A percentile compares a stretch with the other conserved stretches of the same genome.
phyloP scores from a whole-genome alignment of 2,329 filamentous ascomycete species.

The Ophiostoma sp. region DNA sequence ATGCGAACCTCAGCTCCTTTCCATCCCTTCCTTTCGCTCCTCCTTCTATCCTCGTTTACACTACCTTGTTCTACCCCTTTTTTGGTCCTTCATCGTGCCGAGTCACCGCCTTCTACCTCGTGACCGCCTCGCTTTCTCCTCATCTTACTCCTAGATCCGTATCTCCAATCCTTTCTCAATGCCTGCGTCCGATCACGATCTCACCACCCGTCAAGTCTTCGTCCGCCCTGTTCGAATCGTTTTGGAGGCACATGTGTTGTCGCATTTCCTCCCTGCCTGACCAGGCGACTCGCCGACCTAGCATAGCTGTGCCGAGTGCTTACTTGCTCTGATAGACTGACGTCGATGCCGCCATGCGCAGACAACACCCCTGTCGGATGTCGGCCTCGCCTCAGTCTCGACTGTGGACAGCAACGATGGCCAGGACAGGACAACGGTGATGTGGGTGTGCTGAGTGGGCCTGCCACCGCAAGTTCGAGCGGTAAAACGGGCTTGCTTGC shows the following conservation, averaged over 20 bases:
- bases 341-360: neutral
- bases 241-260: neutral
- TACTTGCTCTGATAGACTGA: neutral
- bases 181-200: neutral
- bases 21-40: neutral
- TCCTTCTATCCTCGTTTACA: neutral
- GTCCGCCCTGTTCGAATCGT: neutral
- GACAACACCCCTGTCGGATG: too few relatives aligned
- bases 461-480: neutral
- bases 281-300: neutral
- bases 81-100: neutral
- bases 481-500: neutral
- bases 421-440: too few relatives aligned
- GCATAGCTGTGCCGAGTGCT: neutral
- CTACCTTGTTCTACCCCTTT: neutral
- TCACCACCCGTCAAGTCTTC: neutral
- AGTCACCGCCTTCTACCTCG: neutral
- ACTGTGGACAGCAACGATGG: too few relatives aligned
- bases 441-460: neutral
- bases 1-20: neutral
- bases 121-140: neutral
- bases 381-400: too few relatives aligned
- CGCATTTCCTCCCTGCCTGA: neutral
- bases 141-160: too few relatives aligned
- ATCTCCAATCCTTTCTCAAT: constrained; percentile 3